These are phyloP conservation scores for Globisporangium okanoganense DNA, from an alignment of 352 stramenopile genomes.

Conservation along the genomic window DNA sequence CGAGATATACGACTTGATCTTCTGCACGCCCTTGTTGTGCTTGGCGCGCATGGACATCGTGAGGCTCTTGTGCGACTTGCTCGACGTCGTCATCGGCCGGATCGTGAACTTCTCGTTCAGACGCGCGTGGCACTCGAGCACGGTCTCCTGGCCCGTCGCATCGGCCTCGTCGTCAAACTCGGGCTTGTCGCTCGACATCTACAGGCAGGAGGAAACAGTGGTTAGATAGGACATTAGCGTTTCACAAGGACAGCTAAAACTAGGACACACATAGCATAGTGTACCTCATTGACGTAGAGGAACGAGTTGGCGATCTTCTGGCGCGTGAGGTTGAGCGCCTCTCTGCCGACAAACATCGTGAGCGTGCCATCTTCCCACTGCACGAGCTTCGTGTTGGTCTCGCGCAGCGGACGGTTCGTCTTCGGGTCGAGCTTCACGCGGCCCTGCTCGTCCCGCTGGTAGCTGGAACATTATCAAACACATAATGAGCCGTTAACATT, in stretches of 20 bases:
- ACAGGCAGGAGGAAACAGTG: neutral
- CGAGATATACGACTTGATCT: conserved; percentile 85
- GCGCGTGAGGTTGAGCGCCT: conserved; percentile 74
- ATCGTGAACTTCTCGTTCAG: conserved; percentile 86
- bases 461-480: conserved; percentile 13
- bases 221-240: neutral
- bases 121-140: conserved; percentile 79
- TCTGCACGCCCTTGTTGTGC: conserved; percentile 87
- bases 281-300: conserved; percentile 70
- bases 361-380: conserved; percentile 85
- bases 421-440: conserved; percentile 59
- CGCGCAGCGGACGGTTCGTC: conserved; percentile 53
- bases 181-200: conserved; percentile 62
- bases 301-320: conserved; percentile 88
- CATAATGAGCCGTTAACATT: neutral
- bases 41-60: conserved; percentile 89
- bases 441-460: conserved; percentile 58
- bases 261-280: neutral
- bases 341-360: conserved; percentile 83
- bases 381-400: conserved; percentile 81
- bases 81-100: conserved; percentile 77
- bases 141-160: conserved; percentile 61
- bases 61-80: conserved; percentile 84
- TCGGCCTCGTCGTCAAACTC: conserved; percentile 61
- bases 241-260: no score